phyloP scores from a whole-genome alignment of 768 basidiomycete species.

The Sporobolomyces pararoseus region DNA sequence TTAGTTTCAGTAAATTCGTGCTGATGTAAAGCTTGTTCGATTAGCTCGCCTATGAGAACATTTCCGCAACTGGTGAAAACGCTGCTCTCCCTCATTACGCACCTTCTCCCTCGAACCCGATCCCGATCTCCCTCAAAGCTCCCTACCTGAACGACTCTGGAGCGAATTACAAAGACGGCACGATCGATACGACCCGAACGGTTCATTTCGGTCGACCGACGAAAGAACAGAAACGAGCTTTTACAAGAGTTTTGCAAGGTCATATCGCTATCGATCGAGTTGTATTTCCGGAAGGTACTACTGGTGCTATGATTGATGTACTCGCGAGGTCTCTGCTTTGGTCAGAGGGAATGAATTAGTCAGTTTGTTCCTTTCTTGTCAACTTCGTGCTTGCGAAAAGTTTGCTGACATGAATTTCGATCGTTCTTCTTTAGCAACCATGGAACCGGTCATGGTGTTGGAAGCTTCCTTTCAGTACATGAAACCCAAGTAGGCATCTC shows the following conservation, averaged over 20 bases:
- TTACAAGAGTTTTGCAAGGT: slow-evolving; percentile 90
- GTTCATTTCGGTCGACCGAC: slow-evolving; percentile 76
- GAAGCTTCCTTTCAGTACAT: slow-evolving; percentile 63
- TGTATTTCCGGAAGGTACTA: slow-evolving; percentile 84
- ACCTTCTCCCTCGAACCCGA: slow-evolving; percentile 65
- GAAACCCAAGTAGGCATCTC: slow-evolving; percentile 39
- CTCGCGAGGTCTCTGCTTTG: slow-evolving; percentile 41
- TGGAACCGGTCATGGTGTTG: slow-evolving; percentile 87
- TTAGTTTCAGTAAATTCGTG: not conserved
- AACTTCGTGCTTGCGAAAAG: not conserved
- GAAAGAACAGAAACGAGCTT: slow-evolving; percentile 75
- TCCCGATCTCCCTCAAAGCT: slow-evolving; percentile 67
- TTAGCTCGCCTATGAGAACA: slow-evolving; percentile 50
- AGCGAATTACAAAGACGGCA: slow-evolving; percentile 68
- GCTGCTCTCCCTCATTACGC: slow-evolving; percentile 92
- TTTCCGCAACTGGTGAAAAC: slow-evolving; percentile 83
- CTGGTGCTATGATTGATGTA: slow-evolving; percentile 54
- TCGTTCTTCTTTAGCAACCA: slow-evolving; percentile 56
- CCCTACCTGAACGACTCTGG: slow-evolving; percentile 95
- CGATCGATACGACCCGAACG: slow-evolving; percentile 61
- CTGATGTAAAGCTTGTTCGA: too few species aligned
- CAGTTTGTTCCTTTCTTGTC: not conserved
- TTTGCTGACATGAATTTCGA: not conserved
- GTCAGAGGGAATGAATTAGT: slow-evolving; percentile 43
- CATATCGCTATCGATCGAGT: slow-evolving; percentile 93